Conservation (phyloP, 352 stramenopile genomes). For the Phytophthora constricta region DNA sequence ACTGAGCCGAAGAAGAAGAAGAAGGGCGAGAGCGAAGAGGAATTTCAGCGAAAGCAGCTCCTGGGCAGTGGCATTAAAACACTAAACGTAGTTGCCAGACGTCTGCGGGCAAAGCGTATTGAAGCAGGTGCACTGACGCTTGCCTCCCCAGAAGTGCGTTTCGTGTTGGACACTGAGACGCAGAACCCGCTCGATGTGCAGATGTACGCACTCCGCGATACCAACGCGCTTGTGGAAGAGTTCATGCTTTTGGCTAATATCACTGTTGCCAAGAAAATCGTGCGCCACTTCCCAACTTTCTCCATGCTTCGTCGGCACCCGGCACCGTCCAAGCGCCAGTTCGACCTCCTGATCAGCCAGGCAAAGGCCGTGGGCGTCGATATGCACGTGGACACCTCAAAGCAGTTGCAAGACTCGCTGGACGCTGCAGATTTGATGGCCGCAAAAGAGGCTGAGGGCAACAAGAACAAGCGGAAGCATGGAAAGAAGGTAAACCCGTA, state of each 20-base stretch:
- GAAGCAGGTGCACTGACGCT: constrained; percentile 97
- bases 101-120: constrained; percentile 94
- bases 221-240: constrained; percentile 98
- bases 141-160: constrained; percentile 96
- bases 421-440: constrained; percentile 80
- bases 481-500: constrained; percentile 89
- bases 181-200: constrained; percentile 98
- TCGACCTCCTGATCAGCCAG: constrained; percentile 87
- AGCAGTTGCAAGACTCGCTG: constrained; percentile 77
- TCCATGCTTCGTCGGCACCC: constrained; percentile 96
- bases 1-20: constrained; percentile 44
- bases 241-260: constrained; percentile 99
- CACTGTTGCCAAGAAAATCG: constrained; percentile 96
- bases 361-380: constrained; percentile 85
- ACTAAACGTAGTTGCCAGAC: constrained; percentile 91
- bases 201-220: constrained; percentile 95
- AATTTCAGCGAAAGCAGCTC: constrained; percentile 46
- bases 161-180: constrained; percentile 98
- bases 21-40: constrained; percentile 43
- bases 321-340: constrained; percentile 94
- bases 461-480: constrained; percentile 38
- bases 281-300: constrained; percentile 94
- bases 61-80: constrained; percentile 90
- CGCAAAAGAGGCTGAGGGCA: constrained; percentile 18
- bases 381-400: constrained; percentile 79